These are phyloP conservation scores for Nymphaea colorata DNA, from an alignment of 164 flowering plant genomes.

Conservation along the genomic window DNA sequence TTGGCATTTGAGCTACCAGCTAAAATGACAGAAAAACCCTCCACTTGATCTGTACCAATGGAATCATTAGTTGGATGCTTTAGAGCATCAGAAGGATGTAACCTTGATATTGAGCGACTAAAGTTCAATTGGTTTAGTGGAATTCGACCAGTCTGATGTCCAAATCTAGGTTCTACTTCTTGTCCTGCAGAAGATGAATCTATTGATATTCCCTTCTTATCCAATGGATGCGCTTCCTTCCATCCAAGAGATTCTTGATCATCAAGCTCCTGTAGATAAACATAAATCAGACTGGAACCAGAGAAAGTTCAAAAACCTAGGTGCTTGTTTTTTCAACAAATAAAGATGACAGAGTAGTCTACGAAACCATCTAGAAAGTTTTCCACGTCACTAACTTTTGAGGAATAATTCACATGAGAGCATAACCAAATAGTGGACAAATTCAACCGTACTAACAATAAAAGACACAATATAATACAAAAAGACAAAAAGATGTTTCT, in stretches of 20 bases:
- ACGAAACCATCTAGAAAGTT: too few relatives aligned
- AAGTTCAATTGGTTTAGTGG: neutral
- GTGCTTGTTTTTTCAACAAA: too few relatives aligned
- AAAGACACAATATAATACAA: too few relatives aligned
- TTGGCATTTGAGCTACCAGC: constrained; percentile 11
- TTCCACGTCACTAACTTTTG: too few relatives aligned
- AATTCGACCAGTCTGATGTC: constrained; percentile 5
- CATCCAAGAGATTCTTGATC: constrained; percentile 19
- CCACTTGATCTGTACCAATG: constrained; percentile 19
- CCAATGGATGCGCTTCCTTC: constrained; percentile 23
- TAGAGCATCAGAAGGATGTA: constrained; percentile 18
- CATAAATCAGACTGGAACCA: neutral
- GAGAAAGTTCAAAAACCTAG: too few relatives aligned
- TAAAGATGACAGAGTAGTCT: too few relatives aligned
- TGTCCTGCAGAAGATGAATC: constrained; percentile 34
- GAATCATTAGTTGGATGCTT: constrained; percentile 5
- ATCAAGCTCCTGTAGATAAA: constrained; percentile 35
- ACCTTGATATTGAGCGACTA: constrained; percentile 7
- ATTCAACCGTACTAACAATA: too few relatives aligned
- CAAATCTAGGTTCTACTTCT: constrained; percentile 11
- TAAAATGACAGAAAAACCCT: constrained; percentile 17
- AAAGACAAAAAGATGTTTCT: too few relatives aligned
- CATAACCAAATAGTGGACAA: too few relatives aligned
- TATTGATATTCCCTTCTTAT: constrained; percentile 33
- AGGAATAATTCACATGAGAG: too few relatives aligned